These are phyloP conservation scores for Anthostomella pinea DNA, from an alignment of 2,329 filamentous ascomycete genomes.

Conservation along the genomic window DNA sequence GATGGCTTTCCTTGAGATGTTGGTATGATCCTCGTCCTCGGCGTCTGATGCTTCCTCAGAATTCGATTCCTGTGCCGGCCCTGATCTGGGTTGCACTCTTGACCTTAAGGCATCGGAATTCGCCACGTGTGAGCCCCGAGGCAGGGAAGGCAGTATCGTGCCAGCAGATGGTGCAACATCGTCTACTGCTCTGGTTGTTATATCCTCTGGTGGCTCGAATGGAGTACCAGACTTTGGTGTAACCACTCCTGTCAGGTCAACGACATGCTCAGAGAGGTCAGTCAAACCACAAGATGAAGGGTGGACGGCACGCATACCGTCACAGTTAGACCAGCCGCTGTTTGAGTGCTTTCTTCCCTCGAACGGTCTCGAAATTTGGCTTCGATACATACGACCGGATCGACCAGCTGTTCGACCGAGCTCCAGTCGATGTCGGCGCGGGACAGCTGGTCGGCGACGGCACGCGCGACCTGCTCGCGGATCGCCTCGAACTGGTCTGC, in stretches of 20 bases:
- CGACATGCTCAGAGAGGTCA: slow-evolving; percentile 10
- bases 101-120: no score
- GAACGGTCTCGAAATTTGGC: slow-evolving; percentile 15
- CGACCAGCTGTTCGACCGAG: slow-evolving; percentile 8
- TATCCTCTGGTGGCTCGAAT: not conserved
- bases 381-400: slow-evolving; percentile 17
- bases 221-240: slow-evolving; percentile 5
- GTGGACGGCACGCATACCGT: no score
- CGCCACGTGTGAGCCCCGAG: no score
- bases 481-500: slow-evolving; percentile 11
- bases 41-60: not conserved
- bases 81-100: no score
- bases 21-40: slow-evolving; percentile 4
- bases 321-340: slow-evolving; percentile 10
- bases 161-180: slow-evolving; percentile 5
- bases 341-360: not conserved
- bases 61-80: no score
- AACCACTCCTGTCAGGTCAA: slow-evolving; percentile 12
- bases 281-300: not conserved
- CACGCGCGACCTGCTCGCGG: slow-evolving; percentile 14
- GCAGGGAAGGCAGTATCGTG: slow-evolving; percentile 10
- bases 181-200: no score
- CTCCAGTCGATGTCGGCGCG: slow-evolving; percentile 17
- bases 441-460: slow-evolving; percentile 15
- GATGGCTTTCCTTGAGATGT: slow-evolving; percentile 40